Evolutionary conservation across 805 yeast genomes (phyloP), one percentile per base, ranked within the genome.

Genomic region (Sugiyamaella floridensis): DNA sequence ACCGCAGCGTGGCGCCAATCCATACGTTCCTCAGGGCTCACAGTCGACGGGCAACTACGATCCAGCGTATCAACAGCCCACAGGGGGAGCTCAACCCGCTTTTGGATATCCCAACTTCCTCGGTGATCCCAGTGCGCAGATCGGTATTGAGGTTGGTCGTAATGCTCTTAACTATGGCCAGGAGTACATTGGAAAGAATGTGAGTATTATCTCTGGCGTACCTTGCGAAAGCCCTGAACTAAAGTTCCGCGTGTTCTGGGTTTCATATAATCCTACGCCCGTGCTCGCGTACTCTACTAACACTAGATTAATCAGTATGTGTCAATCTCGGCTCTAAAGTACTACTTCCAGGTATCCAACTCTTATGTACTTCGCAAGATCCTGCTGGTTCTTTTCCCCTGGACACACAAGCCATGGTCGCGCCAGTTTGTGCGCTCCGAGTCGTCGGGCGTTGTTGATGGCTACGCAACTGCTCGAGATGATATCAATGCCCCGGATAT

Each of bases 401-500:
- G 86, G 76, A 74, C 80, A 55, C 89, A 88, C 65, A 81, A 79
- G 63, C 86, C 84, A 50, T 89, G 98, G 97, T 80, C 81, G 40
- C 76, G 97, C 56, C 67, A 63, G 53, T 53, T 67, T 26, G 63
- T 58, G 49, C 63, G 75, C 18, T 58, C 71, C 4, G 73, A 72
- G 15, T 70, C 70, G 43, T 69, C 66, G 19, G 69, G 71, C 7
- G 66, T 64, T 18, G 61, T 70, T 18, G 71, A 69, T 34, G 77
- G 73, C 18, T 88, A 76, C 67, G 83, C 88, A 1, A 81, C 87
- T 10, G 97, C 99, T 14, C 70, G 78, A 45, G 87, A 86, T 56
- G 99, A 93, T 66, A 76, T 85, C 53, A 93, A 95, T 64, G 95
- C 98, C 0, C 99, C 99, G 2, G 99, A 93, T 67, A 77, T 93